These are phyloP conservation scores for Durusdinium trenchii DNA, from an alignment of 73 alveolate species.

Conservation along the genomic window DNA sequence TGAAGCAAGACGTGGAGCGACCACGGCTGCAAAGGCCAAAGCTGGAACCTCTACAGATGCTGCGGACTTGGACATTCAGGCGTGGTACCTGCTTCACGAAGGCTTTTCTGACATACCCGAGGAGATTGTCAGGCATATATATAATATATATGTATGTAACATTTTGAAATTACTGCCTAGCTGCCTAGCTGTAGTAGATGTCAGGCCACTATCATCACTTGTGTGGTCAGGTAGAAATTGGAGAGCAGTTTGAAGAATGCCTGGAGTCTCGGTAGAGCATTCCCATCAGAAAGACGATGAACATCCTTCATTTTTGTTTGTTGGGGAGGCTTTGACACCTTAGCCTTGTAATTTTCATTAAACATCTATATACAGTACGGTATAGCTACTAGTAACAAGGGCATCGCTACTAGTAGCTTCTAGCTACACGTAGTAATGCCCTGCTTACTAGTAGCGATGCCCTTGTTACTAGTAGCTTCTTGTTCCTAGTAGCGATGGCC, in stretches of 20 bases:
- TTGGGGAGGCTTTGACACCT: too few relatives aligned
- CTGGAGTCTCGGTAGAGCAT: constrained; percentile 11
- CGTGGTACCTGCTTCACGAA: neutral
- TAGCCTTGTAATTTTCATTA: too few relatives aligned
- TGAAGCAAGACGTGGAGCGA: neutral
- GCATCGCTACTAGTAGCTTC: too few relatives aligned
- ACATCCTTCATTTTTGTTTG: too few relatives aligned
- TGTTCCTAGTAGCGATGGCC: too few relatives aligned
- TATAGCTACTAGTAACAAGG: too few relatives aligned
- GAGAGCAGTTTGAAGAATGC: constrained; percentile 86
- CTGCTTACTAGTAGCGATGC: too few relatives aligned
- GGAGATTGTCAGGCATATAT: neutral
- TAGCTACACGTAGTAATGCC: too few relatives aligned
- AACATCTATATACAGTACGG: too few relatives aligned
- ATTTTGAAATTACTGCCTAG: neutral
- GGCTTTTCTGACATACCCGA: neutral
- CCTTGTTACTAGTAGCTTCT: too few relatives aligned
- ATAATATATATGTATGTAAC: neutral
- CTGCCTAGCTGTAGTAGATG: neutral
- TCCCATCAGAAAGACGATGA: too few relatives aligned
- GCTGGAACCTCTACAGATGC: neutral
- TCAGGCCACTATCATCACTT: too few relatives aligned
- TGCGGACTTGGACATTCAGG: neutral
- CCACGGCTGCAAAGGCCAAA: constrained; percentile 4
- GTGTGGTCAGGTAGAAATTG: constrained; percentile 5